Percentiles rank a stretch among this genome's conserved stretches.
Evolutionary conservation across 257 asterid genomes (phyloP).

Genomic region (Przewalskia tangutica): DNA sequence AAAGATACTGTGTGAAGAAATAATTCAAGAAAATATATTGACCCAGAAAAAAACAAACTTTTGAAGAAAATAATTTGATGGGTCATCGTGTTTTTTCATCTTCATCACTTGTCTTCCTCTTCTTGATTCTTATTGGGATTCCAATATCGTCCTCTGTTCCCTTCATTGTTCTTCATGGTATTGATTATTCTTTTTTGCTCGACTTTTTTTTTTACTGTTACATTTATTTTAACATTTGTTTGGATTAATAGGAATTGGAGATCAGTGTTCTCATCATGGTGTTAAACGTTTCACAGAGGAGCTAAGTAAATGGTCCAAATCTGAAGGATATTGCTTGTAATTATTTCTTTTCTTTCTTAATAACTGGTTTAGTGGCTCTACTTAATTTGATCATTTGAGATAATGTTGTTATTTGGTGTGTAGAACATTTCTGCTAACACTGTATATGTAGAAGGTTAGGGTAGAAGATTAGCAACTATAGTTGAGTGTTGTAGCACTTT

Average conservation of each 20-base stretch:
- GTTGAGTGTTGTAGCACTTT: no score
- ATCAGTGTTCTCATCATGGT: constrained; percentile 78
- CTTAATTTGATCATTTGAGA: neutral
- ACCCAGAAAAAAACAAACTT: neutral
- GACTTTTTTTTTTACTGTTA: neutral
- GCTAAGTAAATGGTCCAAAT: constrained; percentile 52
- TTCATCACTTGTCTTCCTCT: constrained; percentile 1
- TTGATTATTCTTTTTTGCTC: neutral
- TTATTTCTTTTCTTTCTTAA: neutral
- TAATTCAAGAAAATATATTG: neutral
- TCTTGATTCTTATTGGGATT: constrained; percentile 23
- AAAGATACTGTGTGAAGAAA: neutral
- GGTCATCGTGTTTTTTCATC: constrained; percentile 9
- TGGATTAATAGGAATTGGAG: constrained; percentile 64
- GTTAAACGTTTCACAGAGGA: constrained; percentile 59
- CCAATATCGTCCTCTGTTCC: constrained; percentile 47
- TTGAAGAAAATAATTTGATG: constrained; percentile 6
- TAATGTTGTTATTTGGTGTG: neutral
- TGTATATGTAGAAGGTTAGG: neutral
- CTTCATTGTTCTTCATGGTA: constrained; percentile 90
- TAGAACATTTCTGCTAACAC: neutral
- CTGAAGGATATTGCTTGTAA: constrained; percentile 75
- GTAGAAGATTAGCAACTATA: no score
- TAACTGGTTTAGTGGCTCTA: neutral
- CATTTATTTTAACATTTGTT: neutral